Base-by-base conservation (phyloP, 1,284 basidiomycete species). In the Coriolopsis trogii region DNA sequence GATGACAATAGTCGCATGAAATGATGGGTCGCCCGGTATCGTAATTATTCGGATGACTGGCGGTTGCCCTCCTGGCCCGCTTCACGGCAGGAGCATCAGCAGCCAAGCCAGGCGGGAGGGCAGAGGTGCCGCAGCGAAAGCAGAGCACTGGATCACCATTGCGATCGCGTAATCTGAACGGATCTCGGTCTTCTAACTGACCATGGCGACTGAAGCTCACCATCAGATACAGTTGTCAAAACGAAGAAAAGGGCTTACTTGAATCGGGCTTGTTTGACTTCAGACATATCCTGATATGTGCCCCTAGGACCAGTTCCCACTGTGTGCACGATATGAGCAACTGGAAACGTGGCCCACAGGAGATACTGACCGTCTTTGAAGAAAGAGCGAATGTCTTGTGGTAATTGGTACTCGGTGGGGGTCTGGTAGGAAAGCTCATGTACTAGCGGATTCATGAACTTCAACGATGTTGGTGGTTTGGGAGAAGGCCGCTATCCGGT, bases 1-100 rank as follows among this genome's bases (percentile, higher is more conserved):
- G 79, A 51, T 82, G 80, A 73, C 97, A 99, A 67, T 95, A 95
- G 73, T 99, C 97, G 71, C 96, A 99, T 29, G 93, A 92, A 56
- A 98, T 78, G 41, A 98, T 94, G 59, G 78, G 76, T 65, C 78
- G 83, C 73, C 85, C 86, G 42, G 74, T 70, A 53, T 86, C 84
- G 20, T 75, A 70, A 31, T 63, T 60, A 23, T 51, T 58, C 12
- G 46, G 43, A 16, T 42, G 53, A 24, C 56, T 56, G 2, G 65
- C 40, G 0, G 56, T 24, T 75, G 51, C 76, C 56, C 79, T 72
- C 60, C 83, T 75, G 24, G 79, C 69, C 34, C 80, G 78, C 63
- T 85, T 87, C 20, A 72, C 64, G 31, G 80, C 72, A 29, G 82
- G 77, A n/a, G 76, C 73, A 40, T 76, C 72, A 10, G 79, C 77